phyloP scores from a whole-genome alignment of 192 early-diverging fungal species.

The Obelidium mucronatum region DNA sequence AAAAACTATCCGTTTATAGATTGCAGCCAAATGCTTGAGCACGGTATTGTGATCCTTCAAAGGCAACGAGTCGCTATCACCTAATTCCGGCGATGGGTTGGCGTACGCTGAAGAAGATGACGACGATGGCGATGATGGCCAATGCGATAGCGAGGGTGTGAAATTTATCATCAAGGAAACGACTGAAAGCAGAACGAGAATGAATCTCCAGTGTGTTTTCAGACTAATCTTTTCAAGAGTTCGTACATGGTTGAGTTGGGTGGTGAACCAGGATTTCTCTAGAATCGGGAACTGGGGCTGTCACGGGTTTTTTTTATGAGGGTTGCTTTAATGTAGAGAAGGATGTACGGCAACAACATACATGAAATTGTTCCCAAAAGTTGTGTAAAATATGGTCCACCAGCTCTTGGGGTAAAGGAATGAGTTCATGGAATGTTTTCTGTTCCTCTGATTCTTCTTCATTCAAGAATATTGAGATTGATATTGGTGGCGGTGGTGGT shows the following conservation, averaged over 20 bases:
- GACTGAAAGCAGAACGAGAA: conserved; percentile 26
- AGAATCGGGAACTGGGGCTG: conserved; percentile 24
- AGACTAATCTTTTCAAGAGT: neutral
- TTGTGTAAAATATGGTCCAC: conserved; percentile 22
- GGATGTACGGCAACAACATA: neutral
- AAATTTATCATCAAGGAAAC: conserved; percentile 36
- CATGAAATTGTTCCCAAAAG: conserved; percentile 34
- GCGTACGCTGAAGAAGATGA: conserved; percentile 10
- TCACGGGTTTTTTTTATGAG: neutral
- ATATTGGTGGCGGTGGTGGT: too few relatives aligned
- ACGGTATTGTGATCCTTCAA: conserved; percentile 7
- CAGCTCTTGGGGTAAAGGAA: conserved; percentile 12
- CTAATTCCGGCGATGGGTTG: conserved; percentile 9
- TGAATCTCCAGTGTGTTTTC: neutral
- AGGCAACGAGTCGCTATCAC: conserved; percentile 13
- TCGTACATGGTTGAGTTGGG: neutral
- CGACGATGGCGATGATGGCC: neutral
- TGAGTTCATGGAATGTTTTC: neutral
- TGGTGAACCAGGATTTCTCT: conserved; percentile 12
- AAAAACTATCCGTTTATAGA: conserved; percentile 21
- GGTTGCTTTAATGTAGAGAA: neutral
- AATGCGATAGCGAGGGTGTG: conserved; percentile 27
- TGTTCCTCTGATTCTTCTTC: neutral
- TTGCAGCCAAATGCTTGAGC: neutral
- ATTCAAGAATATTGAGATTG: too few relatives aligned